Evolutionary conservation across 345 rosid genomes (phyloP), one percentile per base, ranked within the genome.

Genomic region (Brassica rapa): DNA sequence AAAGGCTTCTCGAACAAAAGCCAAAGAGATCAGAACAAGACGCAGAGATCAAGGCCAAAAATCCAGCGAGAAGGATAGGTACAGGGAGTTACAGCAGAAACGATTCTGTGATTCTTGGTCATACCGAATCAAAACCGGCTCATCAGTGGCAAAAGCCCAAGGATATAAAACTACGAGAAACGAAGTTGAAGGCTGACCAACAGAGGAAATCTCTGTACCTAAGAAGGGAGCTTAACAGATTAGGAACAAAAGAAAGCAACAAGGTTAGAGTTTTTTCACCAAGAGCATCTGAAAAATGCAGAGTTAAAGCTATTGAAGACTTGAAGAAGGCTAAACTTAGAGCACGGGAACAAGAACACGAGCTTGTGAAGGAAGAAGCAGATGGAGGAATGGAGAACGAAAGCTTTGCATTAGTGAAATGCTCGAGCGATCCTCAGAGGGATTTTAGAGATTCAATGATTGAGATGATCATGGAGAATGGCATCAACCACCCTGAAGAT

Each of bases 401-500:
- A 74, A 89, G 87, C 85, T 87, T 86, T 76, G 95, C 95, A 21
- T 77, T 91, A 60, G 93, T 86, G 79, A 94, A 90, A 84, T 85
- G 89, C 73, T 89, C 98, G 0, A 84, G 61, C 32, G 87, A 92
- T 83, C 98, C 97, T 1, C 87, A 84, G 43, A 83, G 86, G 61
- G 97, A 92, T 80, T 94, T 94, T 70, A 82, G 91, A 84, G 97
- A 92, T 41, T 94, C 98, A 4, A 88, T 92, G 98, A 73, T 82
- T 2, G 98, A 92, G 86, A 94, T 94, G 98, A 92, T 91, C 68
- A 70, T 82, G 81, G 97, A 88, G 82, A 86, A 86, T 66, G 84
- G 80, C 73, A 88, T 91, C 79, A 74, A 77, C 74, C 78, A 51
- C 62, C 80, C 97, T 5, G 86, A 86, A 70, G 94, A 91, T 32